phyloP scores from a whole-genome alignment of 1,139 yeast genomes.

The Casaregolazyma lundiana region DNA sequence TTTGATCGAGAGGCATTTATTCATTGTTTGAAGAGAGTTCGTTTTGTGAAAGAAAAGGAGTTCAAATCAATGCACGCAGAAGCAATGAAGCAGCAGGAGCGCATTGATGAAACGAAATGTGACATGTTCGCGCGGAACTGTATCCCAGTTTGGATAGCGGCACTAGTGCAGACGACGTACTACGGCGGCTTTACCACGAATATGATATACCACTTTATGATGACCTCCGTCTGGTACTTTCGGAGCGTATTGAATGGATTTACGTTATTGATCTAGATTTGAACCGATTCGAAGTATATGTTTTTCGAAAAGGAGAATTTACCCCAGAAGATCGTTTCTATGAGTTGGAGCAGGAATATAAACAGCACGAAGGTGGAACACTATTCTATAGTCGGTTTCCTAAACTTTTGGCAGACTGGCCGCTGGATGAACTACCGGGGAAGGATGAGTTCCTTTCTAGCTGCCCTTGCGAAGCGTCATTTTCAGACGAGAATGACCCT shows the following conservation, averaged over 20 bases:
- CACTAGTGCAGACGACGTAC: background rate
- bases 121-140: background rate
- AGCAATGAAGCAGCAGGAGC: background rate
- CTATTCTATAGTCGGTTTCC: too few relatives aligned
- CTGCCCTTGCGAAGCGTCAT: too few relatives aligned
- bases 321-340: background rate
- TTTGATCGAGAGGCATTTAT: background rate
- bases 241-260: background rate
- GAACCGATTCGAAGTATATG: background rate
- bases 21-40: background rate
- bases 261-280: background rate
- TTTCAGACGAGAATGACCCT: background rate
- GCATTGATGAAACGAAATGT: background rate
- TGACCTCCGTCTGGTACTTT: background rate
- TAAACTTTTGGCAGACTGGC: background rate
- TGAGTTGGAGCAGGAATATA: background rate
- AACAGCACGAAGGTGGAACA: background rate
- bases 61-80: background rate
- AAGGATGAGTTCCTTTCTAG: background rate
- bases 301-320: background rate
- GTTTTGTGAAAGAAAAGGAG: background rate
- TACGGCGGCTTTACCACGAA: background rate
- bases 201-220: background rate
- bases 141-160: background rate
- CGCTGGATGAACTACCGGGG: background rate